Conservation (phyloP, 139 green algal genomes). For the Desmodesmus armatus region DNA sequence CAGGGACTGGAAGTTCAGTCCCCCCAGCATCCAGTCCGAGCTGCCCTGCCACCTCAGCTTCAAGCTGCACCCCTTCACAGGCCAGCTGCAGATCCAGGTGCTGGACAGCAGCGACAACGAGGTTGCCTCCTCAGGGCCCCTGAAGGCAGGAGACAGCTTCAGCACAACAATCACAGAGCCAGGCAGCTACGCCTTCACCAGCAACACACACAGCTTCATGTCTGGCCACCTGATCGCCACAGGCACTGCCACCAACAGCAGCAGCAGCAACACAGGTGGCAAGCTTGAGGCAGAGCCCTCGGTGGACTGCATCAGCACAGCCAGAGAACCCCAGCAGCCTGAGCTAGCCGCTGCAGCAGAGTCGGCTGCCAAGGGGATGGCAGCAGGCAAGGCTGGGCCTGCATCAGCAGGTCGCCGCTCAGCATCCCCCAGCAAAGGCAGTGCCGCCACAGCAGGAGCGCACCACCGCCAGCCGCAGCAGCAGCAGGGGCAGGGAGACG, state of each 20-base stretch:
- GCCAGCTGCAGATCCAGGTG: constrained; percentile 1
- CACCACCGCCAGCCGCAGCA: not conserved
- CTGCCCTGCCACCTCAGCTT: constrained; percentile 16
- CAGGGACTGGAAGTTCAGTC: constrained; percentile 29
- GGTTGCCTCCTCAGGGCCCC: not conserved
- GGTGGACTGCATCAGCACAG: not conserved
- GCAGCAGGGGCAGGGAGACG: not conserved
- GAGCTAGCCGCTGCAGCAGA: too few species aligned
- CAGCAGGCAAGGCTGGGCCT: not conserved
- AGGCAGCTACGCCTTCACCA: constrained; percentile 13
- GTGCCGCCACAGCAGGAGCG: not conserved
- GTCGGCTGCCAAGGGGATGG: not conserved
- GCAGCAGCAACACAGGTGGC: not conserved
- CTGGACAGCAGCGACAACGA: not conserved
- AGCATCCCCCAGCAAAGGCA: not conserved
- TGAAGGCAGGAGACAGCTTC: not conserved
- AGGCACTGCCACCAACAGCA: not conserved
- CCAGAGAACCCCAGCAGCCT: too few species aligned
- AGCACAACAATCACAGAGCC: constrained; percentile 10
- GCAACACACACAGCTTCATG: constrained; percentile 19
- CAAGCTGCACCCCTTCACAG: not conserved
- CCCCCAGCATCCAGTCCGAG: constrained; percentile 5
- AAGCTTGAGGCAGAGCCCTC: not conserved
- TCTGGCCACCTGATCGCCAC: not conserved
- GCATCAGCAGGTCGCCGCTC: constrained; percentile 2